Evolutionary conservation across 108 stramenopile genomes (phyloP), one percentile per base, ranked within the genome.

Genomic region (Nitzschia sp.): DNA sequence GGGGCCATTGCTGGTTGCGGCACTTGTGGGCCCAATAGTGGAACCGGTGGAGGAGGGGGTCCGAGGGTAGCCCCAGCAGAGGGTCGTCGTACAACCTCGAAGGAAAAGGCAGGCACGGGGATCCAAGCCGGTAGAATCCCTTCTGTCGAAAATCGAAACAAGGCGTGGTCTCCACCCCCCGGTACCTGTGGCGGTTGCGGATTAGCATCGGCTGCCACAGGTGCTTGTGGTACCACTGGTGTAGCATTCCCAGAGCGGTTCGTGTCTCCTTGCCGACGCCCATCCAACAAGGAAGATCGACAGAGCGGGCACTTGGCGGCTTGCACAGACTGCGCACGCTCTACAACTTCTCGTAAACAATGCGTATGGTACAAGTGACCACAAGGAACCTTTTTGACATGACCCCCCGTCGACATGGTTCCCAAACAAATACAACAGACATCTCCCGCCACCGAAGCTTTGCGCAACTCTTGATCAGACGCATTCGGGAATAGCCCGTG

Each of bases 371-470:
- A 89, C 25, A 92, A 55, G 53, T 92, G 91, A 6, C 91, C 91
- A 64, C 91, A 92, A 8, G 57, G 65, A 41, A 89, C 68, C 67
- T 87, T 92, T 47, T 89, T 92, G 0, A 87, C 88, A 68, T 78
- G 77, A 0, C 81, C 80, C 13, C 68, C 57, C 26, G 54, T 69
- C 3, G 70, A 62, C 84, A 92, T 85, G 9, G 82, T 78, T 21
- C 82, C 79, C 19, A 92, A 79, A 63, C 91, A 92, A 25, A 92
- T 85, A 57, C 88, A 92, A 54, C 91, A 92, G 0, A 92, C 86
- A 71, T 92, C 88, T 19, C 87, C 91, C 36, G 82, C 76, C 11
- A 72, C 59, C 1, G 76, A 68, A 4, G 90, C 84, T 69, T 87
- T 85, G 23, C 76, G 66, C 11, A 92, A 55, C 35, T 92, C 91